Percentiles rank a stretch among this genome's conserved stretches.
Evolutionary conservation across 805 yeast species (phyloP).

Genomic region (Saccharomycopsis babjevae): DNA sequence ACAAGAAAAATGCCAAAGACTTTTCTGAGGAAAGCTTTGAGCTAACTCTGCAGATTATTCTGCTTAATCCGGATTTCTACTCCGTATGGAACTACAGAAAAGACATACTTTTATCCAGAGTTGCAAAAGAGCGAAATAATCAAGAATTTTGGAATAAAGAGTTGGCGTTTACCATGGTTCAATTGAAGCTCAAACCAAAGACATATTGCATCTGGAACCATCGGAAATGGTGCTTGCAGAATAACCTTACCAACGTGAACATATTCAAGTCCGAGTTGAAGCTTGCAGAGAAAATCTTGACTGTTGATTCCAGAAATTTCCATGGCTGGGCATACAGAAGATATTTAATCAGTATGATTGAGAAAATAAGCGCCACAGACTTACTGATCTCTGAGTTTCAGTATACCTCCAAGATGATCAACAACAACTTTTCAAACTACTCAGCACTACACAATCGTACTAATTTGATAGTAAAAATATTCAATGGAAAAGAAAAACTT

Average conservation of each 20-base stretch:
- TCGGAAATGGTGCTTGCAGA: slow-evolving; percentile 67
- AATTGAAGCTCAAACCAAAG: slow-evolving; percentile 64
- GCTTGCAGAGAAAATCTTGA: slow-evolving; percentile 58
- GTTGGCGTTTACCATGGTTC: slow-evolving; percentile 45
- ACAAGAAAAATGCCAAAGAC: slow-evolving; percentile 22
- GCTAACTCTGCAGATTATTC: slow-evolving; percentile 47
- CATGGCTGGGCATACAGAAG: slow-evolving; percentile 97
- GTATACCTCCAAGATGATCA: slow-evolving; percentile 71
- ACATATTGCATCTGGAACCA: slow-evolving; percentile 98
- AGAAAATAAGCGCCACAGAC: slow-evolving; percentile 22
- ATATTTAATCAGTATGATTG: slow-evolving; percentile 40
- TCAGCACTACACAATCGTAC: slow-evolving; percentile 94
- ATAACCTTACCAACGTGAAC: slow-evolving; percentile 33
- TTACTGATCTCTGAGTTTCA: slow-evolving; percentile 47
- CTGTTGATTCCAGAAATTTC: slow-evolving; percentile 71
- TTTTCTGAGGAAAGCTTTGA: slow-evolving; percentile 35
- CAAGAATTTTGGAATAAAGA: slow-evolving; percentile 40
- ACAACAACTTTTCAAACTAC: slow-evolving; percentile 78
- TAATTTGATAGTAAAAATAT: slow-evolving; percentile 49
- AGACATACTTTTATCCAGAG: slow-evolving; percentile 40
- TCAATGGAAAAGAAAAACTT: slow-evolving; percentile 20
- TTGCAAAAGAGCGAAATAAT: background rate
- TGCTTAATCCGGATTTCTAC: slow-evolving; percentile 75
- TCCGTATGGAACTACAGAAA: slow-evolving; percentile 86
- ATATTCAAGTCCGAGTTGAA: slow-evolving; percentile 63